Percentiles rank a stretch among this genome's conserved stretches.
Conservation (phyloP, 495 filamentous ascomycete species). For the Aspergillus homomorphus region DNA sequence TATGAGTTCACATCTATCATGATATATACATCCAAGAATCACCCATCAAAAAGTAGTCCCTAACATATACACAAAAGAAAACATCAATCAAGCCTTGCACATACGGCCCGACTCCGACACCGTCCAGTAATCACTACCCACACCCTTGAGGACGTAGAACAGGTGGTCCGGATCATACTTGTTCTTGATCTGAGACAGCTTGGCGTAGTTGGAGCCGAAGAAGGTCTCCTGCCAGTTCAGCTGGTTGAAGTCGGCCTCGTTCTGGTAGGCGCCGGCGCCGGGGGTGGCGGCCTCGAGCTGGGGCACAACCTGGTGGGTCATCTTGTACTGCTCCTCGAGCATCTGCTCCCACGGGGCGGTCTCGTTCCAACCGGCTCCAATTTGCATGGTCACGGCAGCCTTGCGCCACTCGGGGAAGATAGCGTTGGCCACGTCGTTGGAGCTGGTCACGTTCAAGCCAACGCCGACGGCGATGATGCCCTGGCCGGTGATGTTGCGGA, state of each 20-base stretch:
- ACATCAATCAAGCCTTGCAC: conserved; percentile 18
- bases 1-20: background rate
- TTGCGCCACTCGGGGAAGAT: conserved; percentile 57
- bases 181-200: conserved; percentile 38
- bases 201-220: conserved; percentile 48
- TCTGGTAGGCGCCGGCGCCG: conserved; percentile 35
- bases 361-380: conserved; percentile 43
- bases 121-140: conserved; percentile 53
- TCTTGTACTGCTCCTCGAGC: conserved; percentile 37
- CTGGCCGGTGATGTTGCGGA: conserved; percentile 38
- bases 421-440: conserved; percentile 46
- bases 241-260: conserved; percentile 50
- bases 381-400: conserved; percentile 45
- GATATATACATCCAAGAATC: background rate
- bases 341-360: conserved; percentile 42
- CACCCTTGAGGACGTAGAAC: conserved; percentile 58
- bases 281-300: conserved; percentile 46
- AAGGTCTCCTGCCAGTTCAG: conserved; percentile 52
- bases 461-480: conserved; percentile 47
- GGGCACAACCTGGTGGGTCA: conserved; percentile 41
- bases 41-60: background rate
- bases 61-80: background rate
- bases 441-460: conserved; percentile 37
- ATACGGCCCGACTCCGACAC: conserved; percentile 29
- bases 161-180: conserved; percentile 55